Percentiles rank a stretch among this genome's conserved stretches.
These are phyloP conservation scores for Isabelozyma heimii DNA, from an alignment of 805 yeast species.

Conservation along the genomic window DNA sequence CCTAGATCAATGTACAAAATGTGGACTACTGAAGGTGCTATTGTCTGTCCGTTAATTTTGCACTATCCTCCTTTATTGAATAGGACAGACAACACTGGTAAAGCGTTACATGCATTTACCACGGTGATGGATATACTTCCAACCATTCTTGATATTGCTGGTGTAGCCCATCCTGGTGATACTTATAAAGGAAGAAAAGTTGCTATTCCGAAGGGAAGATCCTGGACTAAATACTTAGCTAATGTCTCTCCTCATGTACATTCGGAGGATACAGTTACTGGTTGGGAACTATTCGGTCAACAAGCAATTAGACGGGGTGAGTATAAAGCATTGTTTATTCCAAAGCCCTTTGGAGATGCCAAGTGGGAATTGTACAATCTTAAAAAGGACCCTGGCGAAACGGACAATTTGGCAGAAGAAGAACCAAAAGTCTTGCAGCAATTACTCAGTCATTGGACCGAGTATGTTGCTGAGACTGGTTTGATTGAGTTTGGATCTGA, in stretches of 20 bases:
- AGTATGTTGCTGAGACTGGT: slow-evolving; percentile 52
- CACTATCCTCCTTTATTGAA: slow-evolving; percentile 38
- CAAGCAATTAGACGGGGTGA: slow-evolving; percentile 52
- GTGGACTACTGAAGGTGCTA: slow-evolving; percentile 62
- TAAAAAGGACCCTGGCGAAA: slow-evolving; percentile 50
- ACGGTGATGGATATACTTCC: slow-evolving; percentile 64
- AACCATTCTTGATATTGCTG: slow-evolving; percentile 50
- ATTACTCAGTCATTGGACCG: slow-evolving; percentile 47
- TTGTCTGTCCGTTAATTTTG: slow-evolving; percentile 53
- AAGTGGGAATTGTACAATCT: slow-evolving; percentile 42
- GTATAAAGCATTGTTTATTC: slow-evolving; percentile 48
- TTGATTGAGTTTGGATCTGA: slow-evolving; percentile 29
- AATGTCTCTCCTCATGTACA: slow-evolving; percentile 30
- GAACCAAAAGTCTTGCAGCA: slow-evolving; percentile 37
- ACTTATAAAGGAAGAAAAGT: slow-evolving; percentile 42
- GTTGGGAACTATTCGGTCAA: slow-evolving; percentile 60
- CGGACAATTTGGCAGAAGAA: slow-evolving; percentile 37
- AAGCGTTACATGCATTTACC: slow-evolving; percentile 37
- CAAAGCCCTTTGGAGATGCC: slow-evolving; percentile 47
- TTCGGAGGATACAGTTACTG: slow-evolving; percentile 43
- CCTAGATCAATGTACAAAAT: slow-evolving; percentile 53
- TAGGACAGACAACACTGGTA: slow-evolving; percentile 17
- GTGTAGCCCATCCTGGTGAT: slow-evolving; percentile 41
- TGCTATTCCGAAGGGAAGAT: slow-evolving; percentile 43
- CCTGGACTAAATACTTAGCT: slow-evolving; percentile 40